Evolutionary conservation across 176 grass and related monocot genomes (phyloP).

Genomic region (Oryza coarctata): DNA sequence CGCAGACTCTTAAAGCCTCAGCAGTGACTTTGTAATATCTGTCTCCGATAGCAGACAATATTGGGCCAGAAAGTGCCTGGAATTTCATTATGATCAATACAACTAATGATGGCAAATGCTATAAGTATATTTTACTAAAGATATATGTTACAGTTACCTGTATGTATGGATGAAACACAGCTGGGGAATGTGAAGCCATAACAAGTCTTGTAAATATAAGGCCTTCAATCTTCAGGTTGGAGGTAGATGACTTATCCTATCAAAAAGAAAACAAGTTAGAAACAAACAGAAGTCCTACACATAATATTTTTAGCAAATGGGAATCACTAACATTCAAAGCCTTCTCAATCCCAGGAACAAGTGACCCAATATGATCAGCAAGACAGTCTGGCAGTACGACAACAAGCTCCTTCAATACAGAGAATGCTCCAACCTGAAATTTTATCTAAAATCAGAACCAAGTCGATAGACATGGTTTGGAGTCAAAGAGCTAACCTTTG

Average conservation of each 20-base stretch:
- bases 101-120: neutral
- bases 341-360: slow-evolving; percentile 98
- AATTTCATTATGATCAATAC: slow-evolving; percentile 22
- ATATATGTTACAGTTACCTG: slow-evolving; percentile 50
- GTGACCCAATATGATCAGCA: slow-evolving; percentile 90
- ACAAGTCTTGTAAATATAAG: slow-evolving; percentile 94
- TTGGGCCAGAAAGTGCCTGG: slow-evolving; percentile 87
- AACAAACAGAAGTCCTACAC: neutral
- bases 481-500: slow-evolving; percentile 62
- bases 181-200: slow-evolving; percentile 91
- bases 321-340: slow-evolving; percentile 85
- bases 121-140: neutral
- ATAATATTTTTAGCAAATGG: neutral
- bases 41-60: slow-evolving; percentile 94
- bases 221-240: slow-evolving; percentile 98
- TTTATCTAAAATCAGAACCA: slow-evolving; percentile 9
- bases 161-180: slow-evolving; percentile 96
- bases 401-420: slow-evolving; percentile 94
- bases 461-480: slow-evolving; percentile 15
- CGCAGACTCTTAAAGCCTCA: slow-evolving; percentile 95
- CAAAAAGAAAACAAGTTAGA: slow-evolving; percentile 31
- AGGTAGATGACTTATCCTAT: slow-evolving; percentile 96
- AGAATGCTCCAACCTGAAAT: slow-evolving; percentile 87
- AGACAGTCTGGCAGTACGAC: slow-evolving; percentile 91
- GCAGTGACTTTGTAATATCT: slow-evolving; percentile 99